Evolutionary conservation across 2,329 filamentous ascomycete species (phyloP).

Genomic region (Hypoxylon sp.): DNA sequence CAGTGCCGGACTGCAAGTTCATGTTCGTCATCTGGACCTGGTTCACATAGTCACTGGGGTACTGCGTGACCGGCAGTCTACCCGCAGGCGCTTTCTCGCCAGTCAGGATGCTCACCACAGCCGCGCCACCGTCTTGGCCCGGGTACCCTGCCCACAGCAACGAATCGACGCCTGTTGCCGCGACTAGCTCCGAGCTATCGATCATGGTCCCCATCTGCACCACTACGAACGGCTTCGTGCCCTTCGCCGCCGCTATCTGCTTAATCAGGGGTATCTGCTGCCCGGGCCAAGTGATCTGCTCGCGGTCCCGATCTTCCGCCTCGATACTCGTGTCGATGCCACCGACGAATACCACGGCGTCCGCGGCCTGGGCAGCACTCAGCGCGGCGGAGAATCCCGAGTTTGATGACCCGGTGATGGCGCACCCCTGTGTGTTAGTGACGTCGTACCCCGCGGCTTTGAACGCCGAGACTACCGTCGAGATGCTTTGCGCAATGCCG

Average conservation of each 20-base stretch:
- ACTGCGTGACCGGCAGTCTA: slow-evolving; percentile 69
- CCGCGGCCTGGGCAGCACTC: slow-evolving; percentile 60
- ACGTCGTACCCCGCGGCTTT: slow-evolving; percentile 47
- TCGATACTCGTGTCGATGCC: slow-evolving; percentile 69
- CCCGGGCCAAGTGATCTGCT: slow-evolving; percentile 65
- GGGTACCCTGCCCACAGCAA: slow-evolving; percentile 73
- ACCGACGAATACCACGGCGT: slow-evolving; percentile 68
- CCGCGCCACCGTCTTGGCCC: slow-evolving; percentile 71
- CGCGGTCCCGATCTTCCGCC: slow-evolving; percentile 67
- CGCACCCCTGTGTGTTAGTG: slow-evolving; percentile 45
- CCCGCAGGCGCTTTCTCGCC: slow-evolving; percentile 67
- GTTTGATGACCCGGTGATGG: slow-evolving; percentile 54
- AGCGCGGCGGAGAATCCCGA: slow-evolving; percentile 54
- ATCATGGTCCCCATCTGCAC: slow-evolving; percentile 65
- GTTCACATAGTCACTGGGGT: slow-evolving; percentile 66
- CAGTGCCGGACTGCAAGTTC: slow-evolving; percentile 64
- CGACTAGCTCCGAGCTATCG: slow-evolving; percentile 65
- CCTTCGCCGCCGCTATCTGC: slow-evolving; percentile 58
- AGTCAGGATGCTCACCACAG: slow-evolving; percentile 68
- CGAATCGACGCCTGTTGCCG: slow-evolving; percentile 64
- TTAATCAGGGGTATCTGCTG: slow-evolving; percentile 67
- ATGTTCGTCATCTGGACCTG: slow-evolving; percentile 70
- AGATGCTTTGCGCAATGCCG: slow-evolving; percentile 50
- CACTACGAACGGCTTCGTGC: slow-evolving; percentile 65
- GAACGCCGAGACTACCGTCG: slow-evolving; percentile 48